Evolutionary conservation across 352 stramenopile species (phyloP).

Genomic region (Globisporangium splendens): DNA sequence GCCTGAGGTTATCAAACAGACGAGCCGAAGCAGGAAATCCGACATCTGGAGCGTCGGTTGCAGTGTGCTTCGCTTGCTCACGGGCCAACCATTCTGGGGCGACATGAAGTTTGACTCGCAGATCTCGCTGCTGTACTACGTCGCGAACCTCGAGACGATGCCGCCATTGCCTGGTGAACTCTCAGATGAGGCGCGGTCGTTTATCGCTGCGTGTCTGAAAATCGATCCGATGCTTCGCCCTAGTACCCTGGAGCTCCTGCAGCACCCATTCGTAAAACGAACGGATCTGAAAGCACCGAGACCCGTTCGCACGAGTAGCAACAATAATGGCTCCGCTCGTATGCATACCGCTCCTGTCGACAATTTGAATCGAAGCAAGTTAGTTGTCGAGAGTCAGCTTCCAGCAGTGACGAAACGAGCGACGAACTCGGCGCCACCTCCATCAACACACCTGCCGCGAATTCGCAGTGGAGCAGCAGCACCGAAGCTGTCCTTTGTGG

Average conservation of each 20-base stretch:
- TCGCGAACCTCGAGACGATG: slow-evolving; percentile 45
- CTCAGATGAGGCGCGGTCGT: slow-evolving; percentile 37
- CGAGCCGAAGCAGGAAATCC: slow-evolving; percentile 60
- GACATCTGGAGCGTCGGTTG: slow-evolving; percentile 87
- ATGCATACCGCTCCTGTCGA: slow-evolving; percentile 4
- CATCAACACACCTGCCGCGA: slow-evolving; percentile 6
- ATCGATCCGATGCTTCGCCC: slow-evolving; percentile 63
- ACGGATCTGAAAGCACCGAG: background rate
- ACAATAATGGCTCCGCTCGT: background rate
- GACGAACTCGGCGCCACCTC: slow-evolving; percentile 8
- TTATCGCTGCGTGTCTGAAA: slow-evolving; percentile 47
- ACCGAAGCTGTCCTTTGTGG: background rate
- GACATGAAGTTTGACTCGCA: slow-evolving; percentile 73
- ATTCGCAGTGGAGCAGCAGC: slow-evolving; percentile 1
- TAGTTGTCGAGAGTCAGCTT: background rate
- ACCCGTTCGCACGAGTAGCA: background rate
- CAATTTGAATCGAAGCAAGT: background rate
- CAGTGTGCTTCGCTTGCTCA: slow-evolving; percentile 75
- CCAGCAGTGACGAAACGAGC: background rate
- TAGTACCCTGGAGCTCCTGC: slow-evolving; percentile 84
- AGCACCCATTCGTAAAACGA: slow-evolving; percentile 82
- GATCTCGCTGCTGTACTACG: slow-evolving; percentile 61
- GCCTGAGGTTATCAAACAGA: slow-evolving; percentile 85
- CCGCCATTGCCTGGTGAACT: slow-evolving; percentile 35
- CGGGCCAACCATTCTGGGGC: slow-evolving; percentile 69